Base-by-base conservation (phyloP, 805 yeast genomes). In the Candida koratica region DNA sequence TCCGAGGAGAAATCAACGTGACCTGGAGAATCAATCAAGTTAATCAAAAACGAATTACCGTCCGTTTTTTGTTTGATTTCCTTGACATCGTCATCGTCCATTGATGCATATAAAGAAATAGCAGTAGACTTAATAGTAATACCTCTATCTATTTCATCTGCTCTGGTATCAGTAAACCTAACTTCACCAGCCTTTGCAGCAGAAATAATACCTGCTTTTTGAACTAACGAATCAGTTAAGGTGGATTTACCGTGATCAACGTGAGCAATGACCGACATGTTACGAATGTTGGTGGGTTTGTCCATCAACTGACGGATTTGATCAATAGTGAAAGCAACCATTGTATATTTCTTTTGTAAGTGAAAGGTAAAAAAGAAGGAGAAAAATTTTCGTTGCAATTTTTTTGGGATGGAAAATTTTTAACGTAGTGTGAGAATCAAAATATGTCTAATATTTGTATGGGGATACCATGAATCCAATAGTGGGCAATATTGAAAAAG, bases 131-230 rank as follows among this genome's bases (percentile, higher is more conserved):
- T 90, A 70, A 90, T 90, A 54, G 98, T 90, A 64, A 90, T 93
- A 89, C 98, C 98, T 81, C 98, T 85, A 75, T 89, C 97, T 79
- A 90, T 97, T 77, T 93, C 97, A 73, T 93, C 97, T 79, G 89
- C 88, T 84, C 98, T 88, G 80, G 98, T 90, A 75, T 90, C 98
- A 61, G 85, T 93, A 83, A 90, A 93, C 77, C 98, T 89, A 61
- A 97, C 98, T 67, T 93, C 97, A 83, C 98, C 98, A 50, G 98
- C 98, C 78, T 87, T 87, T 63, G 96, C 97, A 62, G 98, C 97
- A 42, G 97, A 93, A 64, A 90, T 90, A 71, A 93, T 90, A 87
- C 98, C 98, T 56, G 98, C 98, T 64, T 83, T 84, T 79, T 90
- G 97, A 61, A 90, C 97, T 68, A 90, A 84, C 52, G 98, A 93